Conservation (phyloP, 2,329 filamentous ascomycete species). For the Cadophora sp. region DNA sequence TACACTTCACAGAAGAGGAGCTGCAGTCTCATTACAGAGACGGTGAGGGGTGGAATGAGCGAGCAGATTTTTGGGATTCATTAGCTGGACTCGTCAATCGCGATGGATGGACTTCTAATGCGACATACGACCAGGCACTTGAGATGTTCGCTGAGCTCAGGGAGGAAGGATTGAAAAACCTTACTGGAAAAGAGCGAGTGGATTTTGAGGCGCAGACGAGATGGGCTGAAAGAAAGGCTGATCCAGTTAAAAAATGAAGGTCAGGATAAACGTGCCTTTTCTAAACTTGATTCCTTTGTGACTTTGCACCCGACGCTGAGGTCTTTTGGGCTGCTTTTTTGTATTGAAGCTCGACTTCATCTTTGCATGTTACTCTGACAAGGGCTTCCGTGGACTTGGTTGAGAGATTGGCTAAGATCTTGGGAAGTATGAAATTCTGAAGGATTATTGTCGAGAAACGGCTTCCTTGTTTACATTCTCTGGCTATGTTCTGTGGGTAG, state of each 20-base stretch:
- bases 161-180: constrained; percentile 42
- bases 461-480: too few species aligned
- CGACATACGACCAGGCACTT: constrained; percentile 46
- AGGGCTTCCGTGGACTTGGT: too few species aligned
- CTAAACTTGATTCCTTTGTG: too few species aligned
- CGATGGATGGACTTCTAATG: constrained; percentile 48
- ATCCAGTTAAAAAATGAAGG: neutral
- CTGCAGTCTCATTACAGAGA: constrained; percentile 34
- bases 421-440: too few species aligned
- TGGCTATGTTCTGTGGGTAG: too few species aligned
- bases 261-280: too few species aligned
- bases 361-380: too few species aligned
- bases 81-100: constrained; percentile 45
- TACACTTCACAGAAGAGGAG: constrained; percentile 36
- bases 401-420: too few species aligned
- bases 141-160: constrained; percentile 46
- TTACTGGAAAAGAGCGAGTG: constrained; percentile 44
- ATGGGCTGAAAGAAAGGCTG: constrained; percentile 34
- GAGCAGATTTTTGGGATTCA: constrained; percentile 46
- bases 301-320: too few species aligned
- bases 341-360: too few species aligned
- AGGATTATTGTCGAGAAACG: too few species aligned
- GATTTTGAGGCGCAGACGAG: constrained; percentile 45
- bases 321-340: too few species aligned
- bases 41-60: constrained; percentile 43